These are phyloP conservation scores for Tetrastigma voinierianum DNA, from an alignment of 164 flowering plant genomes.

Conservation along the genomic window DNA sequence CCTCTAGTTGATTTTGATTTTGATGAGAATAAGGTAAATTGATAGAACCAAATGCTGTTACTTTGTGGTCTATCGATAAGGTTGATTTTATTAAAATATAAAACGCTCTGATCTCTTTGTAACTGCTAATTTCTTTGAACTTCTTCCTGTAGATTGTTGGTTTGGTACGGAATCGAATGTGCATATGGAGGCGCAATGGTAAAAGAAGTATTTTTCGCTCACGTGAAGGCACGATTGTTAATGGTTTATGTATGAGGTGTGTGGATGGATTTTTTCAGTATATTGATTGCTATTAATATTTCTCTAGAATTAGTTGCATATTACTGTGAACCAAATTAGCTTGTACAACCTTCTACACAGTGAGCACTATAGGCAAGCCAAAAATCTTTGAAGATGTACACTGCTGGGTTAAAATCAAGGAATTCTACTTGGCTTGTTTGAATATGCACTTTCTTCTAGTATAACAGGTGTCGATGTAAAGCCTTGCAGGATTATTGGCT, in stretches of 20 bases:
- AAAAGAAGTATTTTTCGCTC: conserved; percentile 69
- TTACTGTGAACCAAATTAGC: neutral
- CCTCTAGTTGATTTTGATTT: conserved; percentile 86
- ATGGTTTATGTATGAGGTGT: conserved; percentile 89
- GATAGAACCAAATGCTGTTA: neutral
- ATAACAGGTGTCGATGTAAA: too few species aligned
- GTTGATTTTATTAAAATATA: neutral
- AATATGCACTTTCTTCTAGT: too few species aligned
- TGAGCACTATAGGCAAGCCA: neutral
- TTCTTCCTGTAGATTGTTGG: conserved; percentile 71
- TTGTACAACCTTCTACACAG: neutral
- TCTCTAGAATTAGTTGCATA: neutral
- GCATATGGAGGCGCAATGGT: conserved; percentile 85
- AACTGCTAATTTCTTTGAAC: neutral
- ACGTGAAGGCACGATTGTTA: conserved; percentile 58
- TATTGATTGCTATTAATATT: neutral
- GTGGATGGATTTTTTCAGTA: conserved; percentile 14
- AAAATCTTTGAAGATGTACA: neutral
- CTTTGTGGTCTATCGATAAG: neutral
- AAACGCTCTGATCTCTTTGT: neutral
- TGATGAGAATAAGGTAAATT: conserved; percentile 88
- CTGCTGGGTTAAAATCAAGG: neutral
- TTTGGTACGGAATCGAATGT: conserved; percentile 66
- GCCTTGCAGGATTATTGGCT: too few species aligned
- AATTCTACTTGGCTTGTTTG: too few species aligned